Base-by-base conservation (phyloP, 2,329 filamentous ascomycete genomes). In the Colletotrichum lindemuthianum region DNA sequence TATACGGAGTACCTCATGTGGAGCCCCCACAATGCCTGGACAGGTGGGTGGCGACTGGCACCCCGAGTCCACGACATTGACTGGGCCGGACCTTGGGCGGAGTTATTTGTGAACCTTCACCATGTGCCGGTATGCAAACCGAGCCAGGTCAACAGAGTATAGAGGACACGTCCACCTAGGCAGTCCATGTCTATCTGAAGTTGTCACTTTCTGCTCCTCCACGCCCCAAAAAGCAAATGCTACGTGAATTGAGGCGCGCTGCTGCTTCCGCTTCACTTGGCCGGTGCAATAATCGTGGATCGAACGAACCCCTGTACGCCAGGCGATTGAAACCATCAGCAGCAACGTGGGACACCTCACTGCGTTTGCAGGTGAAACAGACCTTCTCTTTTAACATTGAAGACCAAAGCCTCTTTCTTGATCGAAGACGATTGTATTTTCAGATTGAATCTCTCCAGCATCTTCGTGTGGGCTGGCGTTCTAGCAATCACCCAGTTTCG, bases 331-430 rank as follows among this genome's bases (percentile, higher is more conserved):
- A 65, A 63, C 63, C 41, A 37, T 53, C 40, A 45, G 63, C 47
- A 63, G 47, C 47, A 65, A 65, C 51, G 43, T 65, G 63, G 63
- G 58, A 65, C 63, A 65, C 6, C 36, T 63, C 36, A 44, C 48
- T 57, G 40, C 36, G 47, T 52, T 57, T 57, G 39, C 36, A 24
- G 39, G 32, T 61, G 59, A 48, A 65, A 52, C 63, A 32, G 37
- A 12, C 41, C 9, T 39, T 56, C 43, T 44, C 11, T 45, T 59
- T n/a, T 24, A 24, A 24, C 24, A 24, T 24, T 24, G 24, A 24
- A 24, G 24, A 24, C 24, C 24, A 24, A 34, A 33, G 33, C 50
- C 50, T 47, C 33, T 45, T 13, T 24, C 24, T 24, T 24, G 24
- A 5, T 24, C 24, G 24, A 24, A 24, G 24, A 24, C 24, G 24